phyloP scores from a whole-genome alignment of 179 eudicot species.

The Spinacia oleracea region DNA sequence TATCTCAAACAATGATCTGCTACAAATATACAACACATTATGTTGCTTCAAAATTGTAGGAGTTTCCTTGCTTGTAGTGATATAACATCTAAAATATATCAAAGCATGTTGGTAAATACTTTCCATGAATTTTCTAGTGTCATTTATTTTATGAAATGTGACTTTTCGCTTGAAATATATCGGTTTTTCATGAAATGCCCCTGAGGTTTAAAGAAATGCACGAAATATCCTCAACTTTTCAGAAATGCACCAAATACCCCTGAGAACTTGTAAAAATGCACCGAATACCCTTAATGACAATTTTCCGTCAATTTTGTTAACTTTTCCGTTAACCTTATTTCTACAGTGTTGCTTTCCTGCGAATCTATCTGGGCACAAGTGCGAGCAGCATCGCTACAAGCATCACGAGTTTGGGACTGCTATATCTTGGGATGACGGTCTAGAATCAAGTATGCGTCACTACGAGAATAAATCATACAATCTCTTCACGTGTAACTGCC shows the following conservation, averaged over 20 bases:
- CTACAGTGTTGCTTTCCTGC: conserved; percentile 92
- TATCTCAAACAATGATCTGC: no score
- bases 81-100: background rate
- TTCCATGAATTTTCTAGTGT: no score
- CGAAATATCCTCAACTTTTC: no score
- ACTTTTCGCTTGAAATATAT: background rate
- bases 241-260: no score
- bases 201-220: no score
- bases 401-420: conserved; percentile 68
- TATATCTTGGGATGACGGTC: conserved; percentile 84
- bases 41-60: background rate
- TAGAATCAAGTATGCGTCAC: conserved; percentile 46
- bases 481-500: conserved; percentile 87
- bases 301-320: no score
- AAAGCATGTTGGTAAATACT: background rate
- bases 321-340: no score
- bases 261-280: no score
- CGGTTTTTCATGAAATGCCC: no score
- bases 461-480: conserved; percentile 84
- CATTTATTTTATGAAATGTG: background rate
- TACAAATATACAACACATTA: background rate
- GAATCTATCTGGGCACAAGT: conserved; percentile 57
- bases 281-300: no score
- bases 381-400: conserved; percentile 66
- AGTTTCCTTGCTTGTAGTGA: background rate